Conservation (phyloP, 306 rosid species). For the Heteromeles arbutifolia region DNA sequence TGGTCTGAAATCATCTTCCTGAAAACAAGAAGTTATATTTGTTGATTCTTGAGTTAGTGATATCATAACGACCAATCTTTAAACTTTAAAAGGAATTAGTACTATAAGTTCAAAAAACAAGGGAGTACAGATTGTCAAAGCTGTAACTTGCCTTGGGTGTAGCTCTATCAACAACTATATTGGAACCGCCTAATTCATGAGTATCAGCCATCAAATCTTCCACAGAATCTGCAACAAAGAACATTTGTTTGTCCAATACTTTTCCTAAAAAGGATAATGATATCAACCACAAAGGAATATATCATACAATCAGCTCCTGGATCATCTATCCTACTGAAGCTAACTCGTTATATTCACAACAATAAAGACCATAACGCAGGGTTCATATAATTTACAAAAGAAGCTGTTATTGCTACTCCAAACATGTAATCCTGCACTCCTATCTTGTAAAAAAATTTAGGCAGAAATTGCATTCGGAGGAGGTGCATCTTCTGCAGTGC, state of each 20-base stretch:
- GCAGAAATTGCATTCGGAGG: no score
- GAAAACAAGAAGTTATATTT: conserved; percentile 16
- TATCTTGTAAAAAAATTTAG: no score
- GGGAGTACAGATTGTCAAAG: conserved; percentile 4
- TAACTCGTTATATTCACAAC: neutral
- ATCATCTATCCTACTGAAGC: neutral
- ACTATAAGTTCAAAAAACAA: no score
- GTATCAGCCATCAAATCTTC: conserved; percentile 87
- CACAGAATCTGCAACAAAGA: conserved; percentile 67
- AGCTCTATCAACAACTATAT: conserved; percentile 93
- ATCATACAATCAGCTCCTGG: neutral
- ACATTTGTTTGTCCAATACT: conserved; percentile 4
- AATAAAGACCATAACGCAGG: neutral
- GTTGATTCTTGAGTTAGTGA: conserved; percentile 4
- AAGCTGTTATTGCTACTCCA: neutral
- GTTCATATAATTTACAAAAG: no score
- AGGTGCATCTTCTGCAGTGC: no score
- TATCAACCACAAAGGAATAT: neutral
- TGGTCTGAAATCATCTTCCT: conserved; percentile 94
- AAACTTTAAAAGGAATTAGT: neutral
- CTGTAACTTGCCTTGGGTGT: conserved; percentile 80
- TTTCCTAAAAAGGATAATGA: neutral
- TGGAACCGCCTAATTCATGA: conserved; percentile 85
- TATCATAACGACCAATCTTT: neutral
- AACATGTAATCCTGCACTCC: no score